These are phyloP conservation scores for Saccharomyces paradoxus DNA, from an alignment of 805 yeast species.

Conservation along the genomic window DNA sequence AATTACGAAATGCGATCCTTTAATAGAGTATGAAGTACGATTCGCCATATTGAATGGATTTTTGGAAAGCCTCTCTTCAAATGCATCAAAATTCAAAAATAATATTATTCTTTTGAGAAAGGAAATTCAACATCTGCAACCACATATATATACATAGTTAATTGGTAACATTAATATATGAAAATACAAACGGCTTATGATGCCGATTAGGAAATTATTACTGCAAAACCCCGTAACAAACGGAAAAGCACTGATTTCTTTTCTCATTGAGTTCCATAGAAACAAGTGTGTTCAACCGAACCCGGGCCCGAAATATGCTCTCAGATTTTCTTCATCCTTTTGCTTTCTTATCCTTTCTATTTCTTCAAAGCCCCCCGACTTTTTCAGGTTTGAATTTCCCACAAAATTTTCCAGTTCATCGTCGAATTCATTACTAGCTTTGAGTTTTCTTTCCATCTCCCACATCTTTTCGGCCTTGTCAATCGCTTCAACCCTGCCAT, in stretches of 20 bases:
- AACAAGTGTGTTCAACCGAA: background rate
- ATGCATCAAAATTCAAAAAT: slow-evolving; percentile 9
- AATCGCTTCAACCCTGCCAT: slow-evolving; percentile 78
- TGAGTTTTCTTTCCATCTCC: slow-evolving; percentile 55
- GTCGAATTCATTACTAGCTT: slow-evolving; percentile 57
- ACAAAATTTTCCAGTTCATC: slow-evolving; percentile 84
- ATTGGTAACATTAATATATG: background rate
- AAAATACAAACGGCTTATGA: background rate
- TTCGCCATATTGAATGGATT: slow-evolving; percentile 8
- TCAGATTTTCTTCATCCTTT: slow-evolving; percentile 66
- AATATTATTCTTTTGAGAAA: slow-evolving; percentile 5
- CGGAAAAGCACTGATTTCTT: background rate
- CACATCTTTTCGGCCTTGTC: slow-evolving; percentile 78
- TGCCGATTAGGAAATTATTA: background rate
- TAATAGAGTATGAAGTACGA: background rate
- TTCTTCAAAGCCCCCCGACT: slow-evolving; percentile 85
- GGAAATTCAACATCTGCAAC: background rate
- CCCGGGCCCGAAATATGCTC: slow-evolving; percentile 36
- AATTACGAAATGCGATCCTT: background rate
- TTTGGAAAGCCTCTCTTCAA: slow-evolving; percentile 4
- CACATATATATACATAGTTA: background rate
- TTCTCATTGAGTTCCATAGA: background rate
- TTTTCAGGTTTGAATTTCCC: slow-evolving; percentile 63
- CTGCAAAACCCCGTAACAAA: background rate
- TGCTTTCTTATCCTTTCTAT: slow-evolving; percentile 59